These are phyloP conservation scores for Streptanthus diversifolius DNA, from an alignment of 345 rosid genomes.

Conservation along the genomic window DNA sequence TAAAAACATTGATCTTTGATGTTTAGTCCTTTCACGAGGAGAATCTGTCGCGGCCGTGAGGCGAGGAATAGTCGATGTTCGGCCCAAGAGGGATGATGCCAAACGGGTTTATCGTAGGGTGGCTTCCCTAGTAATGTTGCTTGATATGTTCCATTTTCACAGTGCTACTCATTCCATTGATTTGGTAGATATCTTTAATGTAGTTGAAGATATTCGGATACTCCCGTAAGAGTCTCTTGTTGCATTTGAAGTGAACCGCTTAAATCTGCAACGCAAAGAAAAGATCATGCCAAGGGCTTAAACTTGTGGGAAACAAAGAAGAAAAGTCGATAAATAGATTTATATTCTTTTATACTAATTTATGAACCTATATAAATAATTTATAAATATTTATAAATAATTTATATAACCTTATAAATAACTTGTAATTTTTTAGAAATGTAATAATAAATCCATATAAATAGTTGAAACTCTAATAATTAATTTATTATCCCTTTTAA, in stretches of 20 bases:
- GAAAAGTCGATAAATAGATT: no score
- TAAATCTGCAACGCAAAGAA: constrained; percentile 44
- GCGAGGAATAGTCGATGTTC: constrained; percentile 45
- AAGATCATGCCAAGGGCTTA: constrained; percentile 2
- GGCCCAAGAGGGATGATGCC: constrained; percentile 73
- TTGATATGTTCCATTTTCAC: constrained; percentile 75
- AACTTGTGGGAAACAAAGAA: background rate
- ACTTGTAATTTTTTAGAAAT: no score
- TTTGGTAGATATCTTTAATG: constrained; percentile 61
- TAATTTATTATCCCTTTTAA: no score
- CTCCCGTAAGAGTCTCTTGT: constrained; percentile 71
- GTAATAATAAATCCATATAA: no score
- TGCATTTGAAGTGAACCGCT: constrained; percentile 82
- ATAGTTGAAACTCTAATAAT: no score
- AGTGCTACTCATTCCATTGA: constrained; percentile 55
- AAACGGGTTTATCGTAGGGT: constrained; percentile 58
- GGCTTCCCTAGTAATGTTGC: constrained; percentile 72
- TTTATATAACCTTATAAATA: no score
- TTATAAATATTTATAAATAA: no score
- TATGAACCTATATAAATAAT: no score
- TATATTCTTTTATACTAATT: no score
- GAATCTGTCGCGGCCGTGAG: constrained; percentile 55
- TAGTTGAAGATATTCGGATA: constrained; percentile 66
- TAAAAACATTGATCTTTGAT: background rate
- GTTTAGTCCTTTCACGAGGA: background rate